Evolutionary conservation across 2,329 filamentous ascomycete genomes (phyloP).

Genomic region (Trichoderma asperellum): DNA sequence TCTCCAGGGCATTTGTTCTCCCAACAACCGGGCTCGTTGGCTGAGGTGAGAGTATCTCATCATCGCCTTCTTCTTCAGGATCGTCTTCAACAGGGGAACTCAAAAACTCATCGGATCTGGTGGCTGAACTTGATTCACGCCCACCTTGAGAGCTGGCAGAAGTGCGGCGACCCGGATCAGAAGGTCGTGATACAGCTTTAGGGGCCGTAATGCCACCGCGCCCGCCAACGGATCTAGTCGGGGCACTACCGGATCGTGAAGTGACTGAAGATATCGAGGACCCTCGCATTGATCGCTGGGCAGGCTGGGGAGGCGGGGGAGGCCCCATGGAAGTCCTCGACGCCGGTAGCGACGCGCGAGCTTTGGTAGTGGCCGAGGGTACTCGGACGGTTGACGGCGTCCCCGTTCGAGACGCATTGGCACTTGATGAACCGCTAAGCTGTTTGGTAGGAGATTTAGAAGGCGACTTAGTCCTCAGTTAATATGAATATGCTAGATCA

Average conservation of each 20-base stretch:
- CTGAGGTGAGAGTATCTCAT: slow-evolving; percentile 54
- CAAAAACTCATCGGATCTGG: slow-evolving; percentile 40
- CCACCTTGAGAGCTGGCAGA: slow-evolving; percentile 54
- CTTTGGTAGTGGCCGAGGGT: slow-evolving; percentile 51
- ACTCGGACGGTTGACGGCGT: slow-evolving; percentile 63
- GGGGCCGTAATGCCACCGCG: slow-evolving; percentile 47
- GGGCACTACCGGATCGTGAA: slow-evolving; percentile 40
- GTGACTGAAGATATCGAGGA: slow-evolving; percentile 49
- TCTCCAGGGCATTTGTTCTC: slow-evolving; percentile 57
- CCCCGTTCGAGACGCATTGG: slow-evolving; percentile 63
- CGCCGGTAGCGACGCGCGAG: slow-evolving; percentile 59
- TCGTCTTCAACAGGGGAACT: slow-evolving; percentile 53
- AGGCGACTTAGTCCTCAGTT: slow-evolving; percentile 27
- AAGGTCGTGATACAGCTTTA: slow-evolving; percentile 43
- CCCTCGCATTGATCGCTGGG: slow-evolving; percentile 49
- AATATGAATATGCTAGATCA: slow-evolving; percentile 23
- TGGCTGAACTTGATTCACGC: slow-evolving; percentile 46
- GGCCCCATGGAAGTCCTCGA: slow-evolving; percentile 70
- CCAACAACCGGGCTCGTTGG: slow-evolving; percentile 55
- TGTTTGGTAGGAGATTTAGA: slow-evolving; percentile 28
- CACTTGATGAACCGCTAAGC: slow-evolving; percentile 68
- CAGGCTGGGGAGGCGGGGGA: slow-evolving; percentile 58
- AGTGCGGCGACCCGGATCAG: slow-evolving; percentile 45
- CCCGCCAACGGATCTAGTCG: slow-evolving; percentile 46
- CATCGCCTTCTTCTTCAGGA: slow-evolving; percentile 29